A percentile compares a stretch with the other conserved stretches of the same genome.
Conservation (phyloP, 164 flowering plant species). For the Paratinospora sagittata region DNA sequence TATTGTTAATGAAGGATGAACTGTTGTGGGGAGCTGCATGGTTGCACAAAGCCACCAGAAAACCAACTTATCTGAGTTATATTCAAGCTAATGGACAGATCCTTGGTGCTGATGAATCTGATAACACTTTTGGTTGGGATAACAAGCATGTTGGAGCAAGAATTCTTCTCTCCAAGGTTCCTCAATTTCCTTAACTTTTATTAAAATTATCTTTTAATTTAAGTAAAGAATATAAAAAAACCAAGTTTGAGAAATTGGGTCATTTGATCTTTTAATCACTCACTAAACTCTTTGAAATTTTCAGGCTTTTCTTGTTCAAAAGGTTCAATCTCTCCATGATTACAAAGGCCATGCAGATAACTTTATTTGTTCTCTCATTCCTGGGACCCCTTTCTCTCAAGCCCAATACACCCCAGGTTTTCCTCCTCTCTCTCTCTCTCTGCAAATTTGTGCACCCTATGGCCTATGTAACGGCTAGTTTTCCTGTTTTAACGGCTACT, state of each 20-base stretch:
- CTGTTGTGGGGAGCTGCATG: conserved; percentile 96
- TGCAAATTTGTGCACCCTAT: conserved; percentile 1
- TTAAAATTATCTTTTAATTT: too few relatives aligned
- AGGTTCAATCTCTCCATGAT: conserved; percentile 60
- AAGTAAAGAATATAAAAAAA: not conserved
- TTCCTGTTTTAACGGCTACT: conserved; percentile 37
- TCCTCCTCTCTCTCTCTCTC: conserved; percentile 9
- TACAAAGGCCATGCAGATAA: conserved; percentile 84
- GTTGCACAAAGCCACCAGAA: conserved; percentile 78
- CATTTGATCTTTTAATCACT: too few relatives aligned
- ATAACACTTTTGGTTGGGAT: conserved; percentile 91
- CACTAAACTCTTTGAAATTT: conserved; percentile 3
- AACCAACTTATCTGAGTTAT: conserved; percentile 59
- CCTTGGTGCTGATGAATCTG: conserved; percentile 76
- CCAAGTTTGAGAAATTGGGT: not conserved
- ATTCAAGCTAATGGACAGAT: conserved; percentile 70
- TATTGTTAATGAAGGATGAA: conserved; percentile 56
- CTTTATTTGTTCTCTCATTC: conserved; percentile 70
- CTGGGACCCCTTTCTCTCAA: conserved; percentile 54
- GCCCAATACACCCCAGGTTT: conserved; percentile 75
- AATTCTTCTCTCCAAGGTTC: conserved; percentile 81
- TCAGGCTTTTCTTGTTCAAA: conserved; percentile 79
- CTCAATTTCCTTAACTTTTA: not conserved
- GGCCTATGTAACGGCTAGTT: conserved; percentile 10
- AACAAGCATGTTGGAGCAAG: conserved; percentile 93